Percentiles rank a stretch among this genome's conserved stretches.
Conservation (phyloP, 352 stramenopile species). For the Phytopythium cucurbitacearum region DNA sequence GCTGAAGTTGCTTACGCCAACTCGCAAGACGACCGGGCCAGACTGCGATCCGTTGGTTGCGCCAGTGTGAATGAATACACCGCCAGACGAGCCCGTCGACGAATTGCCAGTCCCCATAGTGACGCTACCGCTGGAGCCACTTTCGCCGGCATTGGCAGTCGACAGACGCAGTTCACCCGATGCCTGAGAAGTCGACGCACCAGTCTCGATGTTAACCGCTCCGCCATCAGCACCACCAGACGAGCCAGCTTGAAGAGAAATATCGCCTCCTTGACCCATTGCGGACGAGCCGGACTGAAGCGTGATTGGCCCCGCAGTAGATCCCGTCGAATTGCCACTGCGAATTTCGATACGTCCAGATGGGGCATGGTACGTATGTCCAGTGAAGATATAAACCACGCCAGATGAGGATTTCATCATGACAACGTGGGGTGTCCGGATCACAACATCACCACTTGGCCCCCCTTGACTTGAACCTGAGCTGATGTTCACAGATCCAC, state of each 20-base stretch:
- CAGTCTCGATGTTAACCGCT: slow-evolving; percentile 37
- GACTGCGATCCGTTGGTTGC: slow-evolving; percentile 25
- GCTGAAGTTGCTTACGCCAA: slow-evolving; percentile 24
- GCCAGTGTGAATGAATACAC: slow-evolving; percentile 37
- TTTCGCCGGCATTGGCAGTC: slow-evolving; percentile 26
- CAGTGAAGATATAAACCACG: slow-evolving; percentile 25
- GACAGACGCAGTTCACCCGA: slow-evolving; percentile 42
- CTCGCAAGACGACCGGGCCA: slow-evolving; percentile 36
- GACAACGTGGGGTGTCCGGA: slow-evolving; percentile 17
- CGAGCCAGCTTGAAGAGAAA: slow-evolving; percentile 28
- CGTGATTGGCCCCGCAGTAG: slow-evolving; percentile 24
- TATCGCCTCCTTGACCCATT: slow-evolving; percentile 21
- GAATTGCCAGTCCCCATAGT: slow-evolving; percentile 49
- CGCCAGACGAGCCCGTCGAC: slow-evolving; percentile 28
- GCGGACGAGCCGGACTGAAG: slow-evolving; percentile 31
- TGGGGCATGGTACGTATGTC: slow-evolving; percentile 9
- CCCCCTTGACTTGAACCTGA: slow-evolving; percentile 35
- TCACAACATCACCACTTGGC: slow-evolving; percentile 47
- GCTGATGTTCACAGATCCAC: slow-evolving; percentile 40
- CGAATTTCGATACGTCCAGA: slow-evolving; percentile 38
- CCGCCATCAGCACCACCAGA: slow-evolving; percentile 29
- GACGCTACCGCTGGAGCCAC: slow-evolving; percentile 43
- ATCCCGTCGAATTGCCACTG: slow-evolving; percentile 27
- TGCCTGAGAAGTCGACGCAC: slow-evolving; percentile 25
- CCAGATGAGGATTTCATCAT: slow-evolving; percentile 19